Percentiles rank a stretch among this genome's conserved stretches.
phyloP scores from a whole-genome alignment of 768 basidiomycete species.

The Cyclocybe aegerita region DNA sequence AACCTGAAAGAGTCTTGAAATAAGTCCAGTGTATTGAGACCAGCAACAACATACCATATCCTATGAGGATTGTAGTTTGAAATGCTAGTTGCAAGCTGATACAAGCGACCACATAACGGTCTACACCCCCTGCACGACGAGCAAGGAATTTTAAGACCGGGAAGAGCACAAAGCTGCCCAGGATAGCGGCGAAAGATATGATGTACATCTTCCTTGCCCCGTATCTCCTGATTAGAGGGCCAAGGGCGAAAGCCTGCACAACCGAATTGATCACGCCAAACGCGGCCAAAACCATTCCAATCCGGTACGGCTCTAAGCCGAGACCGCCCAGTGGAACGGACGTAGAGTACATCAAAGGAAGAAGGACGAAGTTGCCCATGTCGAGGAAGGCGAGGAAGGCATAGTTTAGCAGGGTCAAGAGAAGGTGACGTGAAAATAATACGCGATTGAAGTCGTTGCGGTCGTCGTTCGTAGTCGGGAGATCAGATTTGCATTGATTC shows the following conservation, averaged over 20 bases:
- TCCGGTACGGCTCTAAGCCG: constrained; percentile 59
- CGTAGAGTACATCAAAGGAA: constrained; percentile 53
- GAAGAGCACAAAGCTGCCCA: constrained; percentile 27
- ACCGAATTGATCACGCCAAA: constrained; percentile 46
- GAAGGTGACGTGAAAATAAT: constrained; percentile 28
- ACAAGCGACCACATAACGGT: constrained; percentile 28
- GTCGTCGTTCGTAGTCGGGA: not conserved
- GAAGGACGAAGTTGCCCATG: constrained; percentile 34
- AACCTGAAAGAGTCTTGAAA: constrained; percentile 32
- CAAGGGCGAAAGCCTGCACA: constrained; percentile 54
- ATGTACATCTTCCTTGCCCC: constrained; percentile 56
- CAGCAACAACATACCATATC: constrained; percentile 31
- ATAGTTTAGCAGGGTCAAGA: constrained; percentile 31
- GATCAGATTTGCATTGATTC: not conserved
- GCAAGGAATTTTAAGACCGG: constrained; percentile 35
- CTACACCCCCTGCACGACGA: constrained; percentile 31
- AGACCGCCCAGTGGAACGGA: constrained; percentile 63
- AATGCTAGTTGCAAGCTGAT: constrained; percentile 32
- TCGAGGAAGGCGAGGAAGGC: constrained; percentile 36
- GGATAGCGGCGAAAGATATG: constrained; percentile 25
- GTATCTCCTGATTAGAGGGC: constrained; percentile 46
- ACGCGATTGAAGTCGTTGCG: constrained; percentile 13
- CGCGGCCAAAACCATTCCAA: constrained; percentile 52
- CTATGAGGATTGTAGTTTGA: constrained; percentile 25
- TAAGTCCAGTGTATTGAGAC: not conserved